These are phyloP conservation scores for Powellomyces hirtus DNA, from an alignment of 192 early-diverging fungal species.

Conservation along the genomic window DNA sequence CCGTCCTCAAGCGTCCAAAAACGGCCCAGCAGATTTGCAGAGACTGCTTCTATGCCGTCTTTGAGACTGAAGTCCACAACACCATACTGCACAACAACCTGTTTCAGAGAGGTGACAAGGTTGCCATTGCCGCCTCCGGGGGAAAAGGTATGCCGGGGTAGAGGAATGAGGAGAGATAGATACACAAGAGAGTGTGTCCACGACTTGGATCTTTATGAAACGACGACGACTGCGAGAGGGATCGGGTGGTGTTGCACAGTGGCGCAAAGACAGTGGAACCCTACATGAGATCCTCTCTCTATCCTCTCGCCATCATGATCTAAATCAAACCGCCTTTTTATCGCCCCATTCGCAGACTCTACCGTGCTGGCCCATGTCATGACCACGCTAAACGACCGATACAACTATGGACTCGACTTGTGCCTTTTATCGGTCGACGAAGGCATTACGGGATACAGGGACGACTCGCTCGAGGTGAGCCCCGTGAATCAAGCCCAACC, in stretches of 20 bases:
- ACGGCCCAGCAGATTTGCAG: constrained; percentile 86
- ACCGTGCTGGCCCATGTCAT: constrained; percentile 95
- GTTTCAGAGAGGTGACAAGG: constrained; percentile 81
- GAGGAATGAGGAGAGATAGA: too few relatives aligned
- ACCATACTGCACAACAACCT: constrained; percentile 82
- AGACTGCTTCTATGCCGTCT: constrained; percentile 87
- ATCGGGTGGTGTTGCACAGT: too few relatives aligned
- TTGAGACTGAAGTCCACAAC: constrained; percentile 92
- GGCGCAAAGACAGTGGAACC: too few relatives aligned
- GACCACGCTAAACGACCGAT: constrained; percentile 88
- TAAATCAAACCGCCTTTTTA: too few relatives aligned
- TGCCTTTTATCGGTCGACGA: constrained; percentile 95
- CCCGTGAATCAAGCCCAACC: too few relatives aligned
- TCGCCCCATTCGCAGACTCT: too few relatives aligned
- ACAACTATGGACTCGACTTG: constrained; percentile 88
- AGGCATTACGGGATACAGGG: constrained; percentile 95
- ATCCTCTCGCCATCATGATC: too few relatives aligned
- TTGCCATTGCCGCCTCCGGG: constrained; percentile 94
- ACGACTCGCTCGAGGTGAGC: constrained; percentile 87
- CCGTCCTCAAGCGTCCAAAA: constrained; percentile 91
- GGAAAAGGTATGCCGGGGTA: constrained; percentile 90
- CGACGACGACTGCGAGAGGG: too few relatives aligned
- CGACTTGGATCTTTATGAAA: too few relatives aligned
- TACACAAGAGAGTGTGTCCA: too few relatives aligned
- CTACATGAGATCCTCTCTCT: too few relatives aligned